These are phyloP conservation scores for Trapa bicornis DNA, from an alignment of 345 rosid species.

Conservation along the genomic window DNA sequence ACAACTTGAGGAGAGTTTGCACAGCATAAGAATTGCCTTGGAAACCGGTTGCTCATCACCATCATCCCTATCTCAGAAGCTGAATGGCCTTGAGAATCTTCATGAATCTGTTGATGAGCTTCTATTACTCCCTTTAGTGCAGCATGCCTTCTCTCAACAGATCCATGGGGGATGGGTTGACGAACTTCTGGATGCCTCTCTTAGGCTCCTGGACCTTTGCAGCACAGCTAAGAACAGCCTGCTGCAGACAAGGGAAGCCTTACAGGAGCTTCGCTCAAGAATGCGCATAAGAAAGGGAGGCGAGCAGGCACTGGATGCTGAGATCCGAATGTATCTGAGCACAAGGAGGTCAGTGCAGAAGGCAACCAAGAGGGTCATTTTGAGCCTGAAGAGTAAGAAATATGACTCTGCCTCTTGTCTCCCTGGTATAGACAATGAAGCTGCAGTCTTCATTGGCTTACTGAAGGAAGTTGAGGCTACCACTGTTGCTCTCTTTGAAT, in stretches of 20 bases:
- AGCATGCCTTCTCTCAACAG: conserved; percentile 11
- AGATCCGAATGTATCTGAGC: conserved; percentile 24
- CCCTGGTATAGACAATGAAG: background rate
- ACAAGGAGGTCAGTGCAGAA: conserved; percentile 31
- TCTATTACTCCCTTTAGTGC: conserved; percentile 13
- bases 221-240: conserved; percentile 14
- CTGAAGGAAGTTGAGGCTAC: background rate
- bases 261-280: conserved; percentile 18
- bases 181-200: conserved; percentile 17
- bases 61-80: conserved; percentile 7
- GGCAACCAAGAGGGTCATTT: conserved; percentile 19
- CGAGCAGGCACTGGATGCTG: background rate
- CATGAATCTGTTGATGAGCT: conserved; percentile 14
- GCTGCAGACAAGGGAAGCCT: conserved; percentile 12
- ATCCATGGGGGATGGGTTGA: conserved; percentile 5
- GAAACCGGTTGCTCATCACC: conserved; percentile 13
- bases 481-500: background rate
- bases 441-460: background rate
- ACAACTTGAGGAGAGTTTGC: conserved; percentile 16
- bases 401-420: background rate
- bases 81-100: conserved; percentile 14
- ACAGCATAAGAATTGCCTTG: conserved; percentile 13
- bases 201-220: conserved; percentile 16
- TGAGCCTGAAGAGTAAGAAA: background rate
- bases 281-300: conserved; percentile 12